Percentiles rank a stretch among this genome's conserved stretches.
Evolutionary conservation across 768 basidiomycete genomes (phyloP).

Genomic region (Pleurotus eryngii): DNA sequence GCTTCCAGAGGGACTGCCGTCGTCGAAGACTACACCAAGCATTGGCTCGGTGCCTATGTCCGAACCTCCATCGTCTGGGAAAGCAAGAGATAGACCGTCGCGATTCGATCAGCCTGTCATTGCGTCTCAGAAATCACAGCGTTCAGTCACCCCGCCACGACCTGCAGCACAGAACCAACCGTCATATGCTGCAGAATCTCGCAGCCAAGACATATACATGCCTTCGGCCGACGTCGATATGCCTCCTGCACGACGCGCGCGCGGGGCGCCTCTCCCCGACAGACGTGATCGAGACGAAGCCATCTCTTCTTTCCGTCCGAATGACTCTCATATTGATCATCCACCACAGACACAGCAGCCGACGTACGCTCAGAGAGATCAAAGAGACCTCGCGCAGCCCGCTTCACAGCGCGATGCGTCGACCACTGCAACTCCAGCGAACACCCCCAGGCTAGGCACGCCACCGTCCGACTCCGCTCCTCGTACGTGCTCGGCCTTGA

Average conservation of each 20-base stretch:
- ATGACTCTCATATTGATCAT: conserved; percentile 6
- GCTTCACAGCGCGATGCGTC: background rate
- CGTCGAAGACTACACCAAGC: background rate
- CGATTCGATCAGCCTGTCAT: conserved; percentile 5
- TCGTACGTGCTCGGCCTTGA: conserved; percentile 13
- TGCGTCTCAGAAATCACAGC: background rate
- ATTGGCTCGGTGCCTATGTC: background rate
- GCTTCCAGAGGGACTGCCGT: background rate
- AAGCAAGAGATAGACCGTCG: conserved; percentile 1
- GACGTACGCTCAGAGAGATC: background rate
- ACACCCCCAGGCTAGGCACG: background rate
- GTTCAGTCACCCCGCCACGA: background rate
- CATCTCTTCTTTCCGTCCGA: background rate
- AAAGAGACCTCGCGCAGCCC: conserved; percentile 3
- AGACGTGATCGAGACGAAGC: conserved; percentile 5
- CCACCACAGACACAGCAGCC: conserved; percentile 1
- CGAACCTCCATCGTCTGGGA: background rate
- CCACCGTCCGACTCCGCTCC: conserved; percentile 10
- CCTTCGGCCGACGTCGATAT: background rate
- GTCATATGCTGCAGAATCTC: background rate
- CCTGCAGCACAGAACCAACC: background rate
- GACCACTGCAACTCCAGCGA: background rate
- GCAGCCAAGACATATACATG: background rate
- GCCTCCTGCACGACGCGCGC: background rate
- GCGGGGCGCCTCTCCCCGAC: background rate